phyloP scores from a whole-genome alignment of 495 filamentous ascomycete species.

The Cercophora sp. region DNA sequence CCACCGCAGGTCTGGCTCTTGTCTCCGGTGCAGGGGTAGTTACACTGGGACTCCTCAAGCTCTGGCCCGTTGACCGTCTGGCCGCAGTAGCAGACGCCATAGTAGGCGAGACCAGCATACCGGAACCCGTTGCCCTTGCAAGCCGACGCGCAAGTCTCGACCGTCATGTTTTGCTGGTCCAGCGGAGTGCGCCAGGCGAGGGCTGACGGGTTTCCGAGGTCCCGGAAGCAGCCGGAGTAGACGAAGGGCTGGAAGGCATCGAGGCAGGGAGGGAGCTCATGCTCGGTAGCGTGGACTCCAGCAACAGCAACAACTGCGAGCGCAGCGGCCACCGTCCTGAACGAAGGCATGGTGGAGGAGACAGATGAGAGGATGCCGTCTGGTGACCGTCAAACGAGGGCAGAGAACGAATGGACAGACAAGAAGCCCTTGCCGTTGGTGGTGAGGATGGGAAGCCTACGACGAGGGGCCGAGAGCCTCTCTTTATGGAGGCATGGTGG shows the following conservation, averaged over 20 bases:
- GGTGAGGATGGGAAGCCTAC: too few species aligned
- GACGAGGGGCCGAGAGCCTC: too few species aligned
- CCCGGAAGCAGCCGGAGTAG: conserved; percentile 50
- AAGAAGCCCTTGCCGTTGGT: neutral
- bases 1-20: conserved; percentile 45
- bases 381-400: too few species aligned
- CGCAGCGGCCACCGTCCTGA: conserved; percentile 24
- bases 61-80: conserved; percentile 35
- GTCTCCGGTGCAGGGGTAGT: conserved; percentile 46
- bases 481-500: too few species aligned
- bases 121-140: conserved; percentile 55
- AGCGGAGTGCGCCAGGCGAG: conserved; percentile 39
- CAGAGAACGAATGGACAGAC: neutral
- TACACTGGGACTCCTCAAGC: conserved; percentile 37
- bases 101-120: conserved; percentile 54
- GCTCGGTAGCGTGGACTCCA: conserved; percentile 32
- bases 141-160: conserved; percentile 47
- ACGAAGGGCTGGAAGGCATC: conserved; percentile 45
- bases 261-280: conserved; percentile 37
- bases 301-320: conserved; percentile 33
- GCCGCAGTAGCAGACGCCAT: conserved; percentile 53
- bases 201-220: conserved; percentile 30
- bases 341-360: conserved; percentile 19
- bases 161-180: conserved; percentile 41
- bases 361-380: neutral